phyloP scores from a whole-genome alignment of 23 red algal genomes.

The Gracilaria vermiculophylla region DNA sequence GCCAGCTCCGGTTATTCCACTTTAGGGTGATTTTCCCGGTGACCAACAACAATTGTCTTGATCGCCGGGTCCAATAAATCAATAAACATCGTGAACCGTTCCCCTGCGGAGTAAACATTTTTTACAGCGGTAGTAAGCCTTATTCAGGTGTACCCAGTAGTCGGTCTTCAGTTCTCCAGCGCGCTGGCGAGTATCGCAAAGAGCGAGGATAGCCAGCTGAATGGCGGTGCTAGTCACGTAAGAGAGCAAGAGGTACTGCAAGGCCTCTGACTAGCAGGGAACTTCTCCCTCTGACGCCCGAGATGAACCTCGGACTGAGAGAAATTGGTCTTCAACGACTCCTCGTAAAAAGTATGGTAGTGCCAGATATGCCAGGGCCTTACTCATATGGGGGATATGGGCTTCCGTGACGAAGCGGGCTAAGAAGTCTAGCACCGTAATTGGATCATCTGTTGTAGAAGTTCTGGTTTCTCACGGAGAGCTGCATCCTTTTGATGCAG shows the following conservation, averaged over 20 bases:
- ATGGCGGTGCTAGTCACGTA: not conserved
- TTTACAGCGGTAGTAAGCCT: not conserved
- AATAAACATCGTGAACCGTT: not conserved
- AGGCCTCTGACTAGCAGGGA: not conserved
- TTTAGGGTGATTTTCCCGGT: not conserved
- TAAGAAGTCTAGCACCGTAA: not conserved
- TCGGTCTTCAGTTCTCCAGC: not conserved
- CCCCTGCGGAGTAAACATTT: not conserved
- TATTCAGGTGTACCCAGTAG: not conserved
- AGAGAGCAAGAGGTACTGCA: not conserved
- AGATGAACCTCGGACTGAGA: not conserved
- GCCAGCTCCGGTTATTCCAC: not conserved
- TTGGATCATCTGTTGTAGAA: not conserved
- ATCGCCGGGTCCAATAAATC: conserved; percentile 8
- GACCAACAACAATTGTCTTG: not conserved
- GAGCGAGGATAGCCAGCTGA: not conserved
- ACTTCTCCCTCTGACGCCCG: not conserved
- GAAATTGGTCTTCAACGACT: not conserved
- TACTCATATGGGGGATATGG: not conserved
- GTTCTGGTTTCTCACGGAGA: not conserved
- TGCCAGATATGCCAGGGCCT: not conserved
- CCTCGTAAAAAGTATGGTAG: not conserved
- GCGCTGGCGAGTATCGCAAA: not conserved
- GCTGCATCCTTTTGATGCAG: not conserved
- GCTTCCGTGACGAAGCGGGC: too few species aligned